phyloP scores from a whole-genome alignment of 2,329 filamentous ascomycete genomes.

The Penicillium sp. region DNA sequence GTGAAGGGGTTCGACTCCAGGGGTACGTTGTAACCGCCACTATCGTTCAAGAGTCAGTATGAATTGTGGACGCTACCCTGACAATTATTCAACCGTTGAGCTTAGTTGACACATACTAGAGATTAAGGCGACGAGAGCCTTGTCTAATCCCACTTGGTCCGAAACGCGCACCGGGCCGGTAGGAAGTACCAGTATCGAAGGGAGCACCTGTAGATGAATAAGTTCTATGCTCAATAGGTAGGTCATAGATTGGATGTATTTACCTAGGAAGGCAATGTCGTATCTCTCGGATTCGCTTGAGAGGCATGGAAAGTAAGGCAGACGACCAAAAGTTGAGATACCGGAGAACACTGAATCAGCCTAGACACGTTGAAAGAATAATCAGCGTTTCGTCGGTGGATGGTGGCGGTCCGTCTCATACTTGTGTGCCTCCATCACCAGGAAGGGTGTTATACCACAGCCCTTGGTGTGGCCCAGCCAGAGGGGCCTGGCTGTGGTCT shows the following conservation, averaged over 20 bases:
- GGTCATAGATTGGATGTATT: constrained; percentile 11
- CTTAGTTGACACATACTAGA: constrained; percentile 63
- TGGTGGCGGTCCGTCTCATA: constrained; percentile 35
- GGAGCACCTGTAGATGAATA: constrained; percentile 60
- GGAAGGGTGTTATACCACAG: constrained; percentile 82
- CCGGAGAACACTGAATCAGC: constrained; percentile 86
- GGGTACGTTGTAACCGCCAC: constrained; percentile 83
- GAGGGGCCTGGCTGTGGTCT: constrained; percentile 56
- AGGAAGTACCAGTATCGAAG: constrained; percentile 83
- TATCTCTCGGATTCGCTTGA: constrained; percentile 68
- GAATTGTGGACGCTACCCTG: not conserved
- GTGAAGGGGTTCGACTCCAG: constrained; percentile 77
- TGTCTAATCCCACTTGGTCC: constrained; percentile 82
- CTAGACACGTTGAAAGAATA: constrained; percentile 45
- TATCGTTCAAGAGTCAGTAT: constrained; percentile 36
- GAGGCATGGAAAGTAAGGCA: constrained; percentile 75
- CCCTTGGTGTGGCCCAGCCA: constrained; percentile 68
- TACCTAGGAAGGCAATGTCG: constrained; percentile 82
- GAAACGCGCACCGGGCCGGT: constrained; percentile 78
- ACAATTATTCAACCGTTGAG: not conserved
- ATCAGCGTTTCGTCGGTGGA: not conserved
- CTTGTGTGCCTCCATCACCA: constrained; percentile 80
- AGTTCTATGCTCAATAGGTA: not conserved
- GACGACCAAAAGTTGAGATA: constrained; percentile 78
- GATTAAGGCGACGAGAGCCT: constrained; percentile 79